Evolutionary conservation across 768 basidiomycete genomes (phyloP).

Genomic region (Tephrocybe sp.): DNA sequence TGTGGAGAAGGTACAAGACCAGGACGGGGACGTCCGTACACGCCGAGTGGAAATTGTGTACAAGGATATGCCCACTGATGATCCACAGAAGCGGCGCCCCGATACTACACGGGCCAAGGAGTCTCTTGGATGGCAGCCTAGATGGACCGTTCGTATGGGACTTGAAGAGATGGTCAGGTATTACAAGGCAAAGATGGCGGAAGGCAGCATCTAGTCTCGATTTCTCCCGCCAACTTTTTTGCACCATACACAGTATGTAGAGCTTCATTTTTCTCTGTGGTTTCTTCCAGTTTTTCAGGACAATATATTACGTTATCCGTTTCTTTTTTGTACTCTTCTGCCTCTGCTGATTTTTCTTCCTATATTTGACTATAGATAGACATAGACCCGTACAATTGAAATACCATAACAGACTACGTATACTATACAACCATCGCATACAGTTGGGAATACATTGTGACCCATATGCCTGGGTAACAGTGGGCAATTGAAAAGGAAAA

Average conservation of each 20-base stretch:
- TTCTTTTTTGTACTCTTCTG: not conserved
- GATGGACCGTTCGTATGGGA: conserved; percentile 92
- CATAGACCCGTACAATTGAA: not conserved
- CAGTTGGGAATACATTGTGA: too few species aligned
- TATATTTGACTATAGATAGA: not conserved
- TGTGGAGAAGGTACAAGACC: conserved; percentile 89
- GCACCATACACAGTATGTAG: too few species aligned
- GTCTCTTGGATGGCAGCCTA: conserved; percentile 84
- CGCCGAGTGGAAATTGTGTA: conserved; percentile 69
- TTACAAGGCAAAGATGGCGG: conserved; percentile 87
- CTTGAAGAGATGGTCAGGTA: conserved; percentile 94
- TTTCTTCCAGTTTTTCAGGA: too few species aligned
- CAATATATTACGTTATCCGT: too few species aligned
- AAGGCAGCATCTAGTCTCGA: conserved; percentile 64
- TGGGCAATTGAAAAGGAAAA: too few species aligned
- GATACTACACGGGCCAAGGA: conserved; percentile 92
- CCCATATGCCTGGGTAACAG: too few species aligned
- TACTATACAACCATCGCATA: too few species aligned
- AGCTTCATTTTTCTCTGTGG: too few species aligned
- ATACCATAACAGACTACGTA: not conserved
- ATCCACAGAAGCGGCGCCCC: conserved; percentile 92
- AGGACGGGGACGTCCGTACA: conserved; percentile 60
- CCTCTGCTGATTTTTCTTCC: not conserved
- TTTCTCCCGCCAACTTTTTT: not conserved
- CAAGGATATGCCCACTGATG: conserved; percentile 84